Percentiles rank a stretch among this genome's conserved stretches.
Evolutionary conservation across 106 monocot genomes (phyloP).

Genomic region (Allium cepa): DNA sequence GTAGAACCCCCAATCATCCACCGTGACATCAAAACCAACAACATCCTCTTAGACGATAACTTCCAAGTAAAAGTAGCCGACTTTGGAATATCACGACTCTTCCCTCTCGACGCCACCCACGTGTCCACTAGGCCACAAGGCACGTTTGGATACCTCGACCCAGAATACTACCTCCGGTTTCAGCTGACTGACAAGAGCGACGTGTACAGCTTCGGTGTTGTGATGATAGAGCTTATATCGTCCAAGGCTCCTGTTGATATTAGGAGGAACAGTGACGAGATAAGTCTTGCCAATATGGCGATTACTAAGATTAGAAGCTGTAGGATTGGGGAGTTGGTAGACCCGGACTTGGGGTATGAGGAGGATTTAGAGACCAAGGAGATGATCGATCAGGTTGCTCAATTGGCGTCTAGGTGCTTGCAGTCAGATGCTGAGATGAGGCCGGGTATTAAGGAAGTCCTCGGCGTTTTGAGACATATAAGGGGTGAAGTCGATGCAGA

Average conservation of each 20-base stretch:
- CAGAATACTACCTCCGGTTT: constrained; percentile 20
- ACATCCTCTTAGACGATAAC: constrained; percentile 21
- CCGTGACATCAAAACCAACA: constrained; percentile 26
- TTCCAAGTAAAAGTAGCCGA: constrained; percentile 29
- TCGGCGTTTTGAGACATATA: constrained; percentile 13
- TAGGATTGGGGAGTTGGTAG: constrained; percentile 10
- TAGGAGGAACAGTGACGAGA: constrained; percentile 4
- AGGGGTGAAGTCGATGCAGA: background rate
- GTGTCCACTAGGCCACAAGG: constrained; percentile 29
- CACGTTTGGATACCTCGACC: constrained; percentile 20
- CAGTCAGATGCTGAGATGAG: constrained; percentile 22
- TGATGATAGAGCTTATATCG: constrained; percentile 28
- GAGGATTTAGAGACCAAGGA: background rate
- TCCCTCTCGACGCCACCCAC: constrained; percentile 18
- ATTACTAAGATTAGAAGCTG: constrained; percentile 15
- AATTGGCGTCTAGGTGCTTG: constrained; percentile 22
- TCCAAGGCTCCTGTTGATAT: constrained; percentile 22
- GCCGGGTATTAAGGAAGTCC: constrained; percentile 15
- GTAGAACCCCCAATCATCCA: constrained; percentile 15
- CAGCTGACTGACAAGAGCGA: constrained; percentile 28
- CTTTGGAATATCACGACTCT: constrained; percentile 25
- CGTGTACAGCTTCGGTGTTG: constrained; percentile 28
- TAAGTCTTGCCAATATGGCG: constrained; percentile 16
- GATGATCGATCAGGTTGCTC: constrained; percentile 20
- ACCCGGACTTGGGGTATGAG: constrained; percentile 8